Base-by-base conservation (phyloP, 164 flowering plant species). In the Buxus sempervirens region DNA sequence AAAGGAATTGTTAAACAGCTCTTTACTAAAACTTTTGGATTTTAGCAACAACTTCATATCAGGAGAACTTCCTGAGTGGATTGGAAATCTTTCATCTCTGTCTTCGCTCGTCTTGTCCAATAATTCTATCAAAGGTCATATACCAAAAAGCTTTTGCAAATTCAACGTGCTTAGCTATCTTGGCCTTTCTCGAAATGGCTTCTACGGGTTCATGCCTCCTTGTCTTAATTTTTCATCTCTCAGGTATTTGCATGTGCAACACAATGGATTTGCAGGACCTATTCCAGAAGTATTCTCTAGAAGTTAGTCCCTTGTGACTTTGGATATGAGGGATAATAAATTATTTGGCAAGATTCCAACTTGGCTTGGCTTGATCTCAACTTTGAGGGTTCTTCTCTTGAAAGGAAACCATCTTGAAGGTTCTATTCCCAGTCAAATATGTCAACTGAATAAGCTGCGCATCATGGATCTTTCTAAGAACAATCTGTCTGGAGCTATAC, bases 401-500 rank as follows among this genome's bases (percentile, higher is more conserved):
- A 24, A 28, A 28, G 25, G 41, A 20, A 71, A 64, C 28, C 23
- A 24, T 57, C 63, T 73, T 5, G 41, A 63, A 28, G 76, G 76
- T 22, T 1, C 15, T 9, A 67, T 73, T 28, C 63, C 71, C 10
- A 16, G 8, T 24, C 25, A 65, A 4, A 9, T 71, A 18, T 71
- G 74, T 54, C 60, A 64, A 8, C 20, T 71, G 54, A 13, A 18
- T 2, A n/a, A 27, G 8, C 9, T 64, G 25, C 10, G 6, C 14
- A 8, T 64, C 9, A 48, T 71, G 57, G 74, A 71, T 51, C 74
- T 71, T 59, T 64, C 74, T 36, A n/a, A 51, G 21, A 73, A 72
- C 42, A 26, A 41, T 23, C 41, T 78, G 26, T 70, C 60, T 4
- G 80, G 80, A 9, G 12, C 25, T 0, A 76, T 76, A 42, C 74